Evolutionary conservation across 768 basidiomycete genomes (phyloP).

Genomic region (Suillus spraguei): DNA sequence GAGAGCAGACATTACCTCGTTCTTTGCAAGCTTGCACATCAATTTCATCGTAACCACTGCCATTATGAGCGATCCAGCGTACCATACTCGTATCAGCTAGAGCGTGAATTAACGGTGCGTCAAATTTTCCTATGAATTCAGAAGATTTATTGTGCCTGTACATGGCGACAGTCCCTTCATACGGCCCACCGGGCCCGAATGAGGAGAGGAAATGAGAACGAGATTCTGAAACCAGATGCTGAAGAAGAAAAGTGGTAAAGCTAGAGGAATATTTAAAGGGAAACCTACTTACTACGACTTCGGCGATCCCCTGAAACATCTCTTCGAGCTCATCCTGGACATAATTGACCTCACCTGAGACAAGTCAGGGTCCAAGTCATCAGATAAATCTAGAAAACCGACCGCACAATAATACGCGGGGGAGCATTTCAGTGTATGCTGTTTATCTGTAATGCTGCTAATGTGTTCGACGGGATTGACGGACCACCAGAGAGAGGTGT

Average conservation of each 20-base stretch:
- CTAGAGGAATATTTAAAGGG: background rate
- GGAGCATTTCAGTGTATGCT: conserved; percentile 6
- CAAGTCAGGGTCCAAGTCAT: background rate
- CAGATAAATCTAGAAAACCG: conserved; percentile 2
- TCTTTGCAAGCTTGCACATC: conserved; percentile 72
- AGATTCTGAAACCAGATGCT: conserved; percentile 55
- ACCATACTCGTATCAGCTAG: conserved; percentile 56
- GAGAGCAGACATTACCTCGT: conserved; percentile 46
- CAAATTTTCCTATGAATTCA: conserved; percentile 68
- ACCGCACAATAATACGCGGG: conserved; percentile 29
- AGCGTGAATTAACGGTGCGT: conserved; percentile 68
- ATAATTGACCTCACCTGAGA: conserved; percentile 70
- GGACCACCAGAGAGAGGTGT: too few species aligned
- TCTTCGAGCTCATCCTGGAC: conserved; percentile 68
- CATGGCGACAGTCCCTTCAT: conserved; percentile 67
- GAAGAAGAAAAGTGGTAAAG: background rate
- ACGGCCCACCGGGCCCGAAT: conserved; percentile 68
- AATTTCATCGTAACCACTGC: conserved; percentile 85
- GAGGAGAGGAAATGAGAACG: conserved; percentile 66
- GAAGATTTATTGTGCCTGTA: conserved; percentile 74
- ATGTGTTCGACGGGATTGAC: too few species aligned
- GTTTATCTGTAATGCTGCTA: background rate
- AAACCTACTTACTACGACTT: conserved; percentile 62
- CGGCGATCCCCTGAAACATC: conserved; percentile 63
- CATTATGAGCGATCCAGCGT: conserved; percentile 86